These are phyloP conservation scores for Solanum arcanum DNA, from an alignment of 257 asterid species.

Conservation along the genomic window DNA sequence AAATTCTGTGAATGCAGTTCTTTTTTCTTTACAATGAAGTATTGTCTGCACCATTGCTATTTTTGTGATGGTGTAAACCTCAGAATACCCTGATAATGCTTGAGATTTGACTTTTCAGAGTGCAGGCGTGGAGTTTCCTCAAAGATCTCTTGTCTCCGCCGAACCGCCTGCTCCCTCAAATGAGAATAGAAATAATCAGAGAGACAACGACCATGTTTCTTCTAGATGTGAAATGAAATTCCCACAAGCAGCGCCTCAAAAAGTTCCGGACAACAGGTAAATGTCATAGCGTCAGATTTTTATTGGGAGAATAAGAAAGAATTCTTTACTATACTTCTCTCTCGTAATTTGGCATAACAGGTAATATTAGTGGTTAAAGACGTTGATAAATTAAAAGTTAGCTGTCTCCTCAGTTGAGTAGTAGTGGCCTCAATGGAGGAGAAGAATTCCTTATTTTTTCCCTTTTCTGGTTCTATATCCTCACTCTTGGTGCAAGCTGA, in stretches of 20 bases:
- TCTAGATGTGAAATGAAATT: conserved; percentile 28
- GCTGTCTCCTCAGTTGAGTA: neutral
- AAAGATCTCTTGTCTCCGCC: conserved; percentile 37
- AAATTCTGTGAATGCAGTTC: neutral
- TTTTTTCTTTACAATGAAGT: neutral
- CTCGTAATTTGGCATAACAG: neutral
- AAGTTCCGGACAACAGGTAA: conserved; percentile 65
- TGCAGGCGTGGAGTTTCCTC: conserved; percentile 88
- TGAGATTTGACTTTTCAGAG: conserved; percentile 37
- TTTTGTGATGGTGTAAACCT: neutral
- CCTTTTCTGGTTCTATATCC: neutral
- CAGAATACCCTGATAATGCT: neutral
- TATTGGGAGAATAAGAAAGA: neutral
- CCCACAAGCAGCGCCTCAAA: conserved; percentile 31
- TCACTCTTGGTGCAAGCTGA: neutral
- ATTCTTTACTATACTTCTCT: neutral
- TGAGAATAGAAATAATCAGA: conserved; percentile 23
- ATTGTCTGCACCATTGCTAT: neutral
- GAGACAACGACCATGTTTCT: conserved; percentile 26
- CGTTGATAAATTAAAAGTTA: neutral
- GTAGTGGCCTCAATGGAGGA: neutral
- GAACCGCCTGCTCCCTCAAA: conserved; percentile 26
- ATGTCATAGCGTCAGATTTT: neutral
- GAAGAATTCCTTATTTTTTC: neutral
- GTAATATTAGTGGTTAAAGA: neutral